phyloP scores from a whole-genome alignment of 2,329 filamentous ascomycete species.

The Microsporum canis region DNA sequence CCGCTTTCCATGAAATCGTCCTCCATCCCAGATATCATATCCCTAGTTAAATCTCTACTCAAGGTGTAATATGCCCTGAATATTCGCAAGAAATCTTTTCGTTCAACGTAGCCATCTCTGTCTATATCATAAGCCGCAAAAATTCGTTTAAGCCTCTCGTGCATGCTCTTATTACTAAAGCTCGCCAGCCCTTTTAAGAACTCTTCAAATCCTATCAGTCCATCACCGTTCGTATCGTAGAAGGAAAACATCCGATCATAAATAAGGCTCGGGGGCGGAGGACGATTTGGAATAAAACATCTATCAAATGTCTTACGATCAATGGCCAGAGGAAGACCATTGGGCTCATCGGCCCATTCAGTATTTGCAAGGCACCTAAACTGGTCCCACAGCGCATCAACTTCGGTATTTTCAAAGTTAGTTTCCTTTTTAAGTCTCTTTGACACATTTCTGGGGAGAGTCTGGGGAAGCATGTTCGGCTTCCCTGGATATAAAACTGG shows the following conservation, averaged over 20 bases:
- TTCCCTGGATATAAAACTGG: slow-evolving; percentile 83
- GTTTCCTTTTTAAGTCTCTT: slow-evolving; percentile 59
- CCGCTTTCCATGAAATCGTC: slow-evolving; percentile 66
- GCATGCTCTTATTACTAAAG: slow-evolving; percentile 45
- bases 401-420: slow-evolving; percentile 69
- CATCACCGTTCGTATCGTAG: slow-evolving; percentile 84
- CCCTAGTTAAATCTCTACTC: slow-evolving; percentile 77
- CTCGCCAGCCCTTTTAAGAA: slow-evolving; percentile 72
- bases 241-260: slow-evolving; percentile 96
- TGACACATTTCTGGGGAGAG: slow-evolving; percentile 56
- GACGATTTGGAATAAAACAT: slow-evolving; percentile 73
- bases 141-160: slow-evolving; percentile 59
- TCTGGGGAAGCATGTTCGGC: slow-evolving; percentile 57
- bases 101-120: slow-evolving; percentile 69
- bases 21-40: slow-evolving; percentile 66
- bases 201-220: slow-evolving; percentile 82
- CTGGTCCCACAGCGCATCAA: slow-evolving; percentile 93
- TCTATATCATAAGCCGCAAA: slow-evolving; percentile 90
- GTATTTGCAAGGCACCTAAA: slow-evolving; percentile 88
- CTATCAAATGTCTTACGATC: slow-evolving; percentile 87
- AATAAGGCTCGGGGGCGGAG: slow-evolving; percentile 73
- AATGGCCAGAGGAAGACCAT: slow-evolving; percentile 68
- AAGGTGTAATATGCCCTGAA: slow-evolving; percentile 87
- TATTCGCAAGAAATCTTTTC: slow-evolving; percentile 80
- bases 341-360: slow-evolving; percentile 71